Conservation (phyloP, 345 rosid genomes). For the Aethionema arabicum region DNA sequence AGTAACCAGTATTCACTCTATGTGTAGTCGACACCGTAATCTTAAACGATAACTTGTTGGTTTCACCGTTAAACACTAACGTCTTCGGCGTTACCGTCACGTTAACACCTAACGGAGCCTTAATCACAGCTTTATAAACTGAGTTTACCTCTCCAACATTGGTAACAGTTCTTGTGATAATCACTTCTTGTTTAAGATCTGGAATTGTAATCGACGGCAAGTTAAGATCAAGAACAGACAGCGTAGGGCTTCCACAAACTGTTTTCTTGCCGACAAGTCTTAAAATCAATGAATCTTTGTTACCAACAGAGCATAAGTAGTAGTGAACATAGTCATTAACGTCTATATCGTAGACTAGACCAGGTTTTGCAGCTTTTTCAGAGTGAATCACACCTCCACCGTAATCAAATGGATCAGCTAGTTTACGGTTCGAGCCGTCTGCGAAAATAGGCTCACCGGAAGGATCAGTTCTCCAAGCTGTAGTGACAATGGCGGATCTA, state of each 20-base stretch:
- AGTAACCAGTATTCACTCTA: slow-evolving; percentile 43
- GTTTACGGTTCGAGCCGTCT: slow-evolving; percentile 49
- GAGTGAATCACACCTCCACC: slow-evolving; percentile 55
- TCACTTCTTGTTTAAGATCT: slow-evolving; percentile 39
- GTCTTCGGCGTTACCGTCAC: slow-evolving; percentile 46
- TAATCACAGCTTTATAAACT: slow-evolving; percentile 39
- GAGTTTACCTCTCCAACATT: slow-evolving; percentile 50
- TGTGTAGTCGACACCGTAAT: slow-evolving; percentile 37
- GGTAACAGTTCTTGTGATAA: slow-evolving; percentile 48
- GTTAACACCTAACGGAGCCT: slow-evolving; percentile 43
- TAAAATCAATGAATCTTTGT: slow-evolving; percentile 39
- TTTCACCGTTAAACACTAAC: slow-evolving; percentile 42
- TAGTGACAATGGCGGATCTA: slow-evolving; percentile 64
- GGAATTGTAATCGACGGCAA: slow-evolving; percentile 52
- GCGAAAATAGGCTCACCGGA: slow-evolving; percentile 43
- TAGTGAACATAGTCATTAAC: slow-evolving; percentile 39
- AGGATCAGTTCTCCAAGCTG: slow-evolving; percentile 52
- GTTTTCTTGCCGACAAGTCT: slow-evolving; percentile 31
- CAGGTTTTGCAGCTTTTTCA: slow-evolving; percentile 44
- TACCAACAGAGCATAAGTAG: slow-evolving; percentile 48
- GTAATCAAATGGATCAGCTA: slow-evolving; percentile 46
- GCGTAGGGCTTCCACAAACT: slow-evolving; percentile 37
- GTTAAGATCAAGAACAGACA: slow-evolving; percentile 42
- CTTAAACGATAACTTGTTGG: slow-evolving; percentile 40
- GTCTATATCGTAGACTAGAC: slow-evolving; percentile 45